These are phyloP conservation scores for Coccomyxa sp. DNA, from an alignment of 139 green algal species.

Conservation along the genomic window DNA sequence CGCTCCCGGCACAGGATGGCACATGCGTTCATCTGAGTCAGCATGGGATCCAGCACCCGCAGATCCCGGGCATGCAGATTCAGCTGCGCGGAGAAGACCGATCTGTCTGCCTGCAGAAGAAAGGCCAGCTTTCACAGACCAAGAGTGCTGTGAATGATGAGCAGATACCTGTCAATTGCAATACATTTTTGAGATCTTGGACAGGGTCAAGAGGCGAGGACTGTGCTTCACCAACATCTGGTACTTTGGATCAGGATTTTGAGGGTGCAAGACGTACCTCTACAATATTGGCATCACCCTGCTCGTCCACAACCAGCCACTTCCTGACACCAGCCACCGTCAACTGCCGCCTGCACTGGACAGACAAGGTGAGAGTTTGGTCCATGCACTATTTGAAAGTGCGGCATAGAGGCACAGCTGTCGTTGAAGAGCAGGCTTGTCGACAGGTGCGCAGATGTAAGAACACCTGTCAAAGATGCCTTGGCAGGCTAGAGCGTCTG, in stretches of 20 bases:
- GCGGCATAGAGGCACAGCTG: too few species aligned
- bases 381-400: too few species aligned
- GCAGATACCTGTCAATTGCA: too few species aligned
- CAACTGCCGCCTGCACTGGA: not conserved
- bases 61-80: constrained; percentile 25
- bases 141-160: too few species aligned
- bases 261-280: too few species aligned
- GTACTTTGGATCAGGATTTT: too few species aligned
- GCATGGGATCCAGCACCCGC: constrained; percentile 35
- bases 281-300: not conserved
- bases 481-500: not conserved
- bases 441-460: too few species aligned
- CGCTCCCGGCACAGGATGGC: constrained; percentile 29
- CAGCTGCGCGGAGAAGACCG: constrained; percentile 4
- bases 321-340: not conserved
- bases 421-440: not conserved
- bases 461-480: not conserved
- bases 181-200: too few species aligned
- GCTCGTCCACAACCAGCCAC: constrained; percentile 4
- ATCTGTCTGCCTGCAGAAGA: not conserved
- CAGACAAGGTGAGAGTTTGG: too few species aligned
- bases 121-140: not conserved
- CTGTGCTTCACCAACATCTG: too few species aligned
- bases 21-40: constrained; percentile 28
- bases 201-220: too few species aligned